Evolutionary conservation across 345 rosid genomes (phyloP), one percentile per base, ranked within the genome.

Genomic region (Ailanthus altissimus): DNA sequence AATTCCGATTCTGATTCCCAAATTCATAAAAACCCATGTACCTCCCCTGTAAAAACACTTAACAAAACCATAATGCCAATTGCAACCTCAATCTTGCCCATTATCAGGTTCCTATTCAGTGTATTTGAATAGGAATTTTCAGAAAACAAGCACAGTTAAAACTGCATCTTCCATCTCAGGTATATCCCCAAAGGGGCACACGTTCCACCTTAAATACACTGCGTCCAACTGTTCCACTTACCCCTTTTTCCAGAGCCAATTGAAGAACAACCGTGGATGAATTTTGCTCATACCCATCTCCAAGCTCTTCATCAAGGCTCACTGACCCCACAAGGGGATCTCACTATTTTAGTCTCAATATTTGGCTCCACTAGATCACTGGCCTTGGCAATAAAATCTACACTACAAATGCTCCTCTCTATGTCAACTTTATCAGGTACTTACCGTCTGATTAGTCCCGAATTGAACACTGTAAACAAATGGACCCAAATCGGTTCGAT

Each of bases 151-250:
- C 40, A 89, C 85, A 51, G 86, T 72, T 18, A 90, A 91, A 60
- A 91, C 43, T 26, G 99, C 91, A 82, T 96, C 99, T 88, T 96
- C 99, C 99, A 96, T 96, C 85, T 96, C 98, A 49, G 98, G 94
- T 87, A 42, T 84, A 84, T 15, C 99, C 99, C 97, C 97, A 92
- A 50, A 96, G 97, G 5, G 99, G 99, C 47, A 91, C 85, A 81
- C 84, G 93, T 36, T 92, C 97, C 77, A 93, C 82, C 80, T 93
- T 97, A 84, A 92, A 93, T 15, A 93, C 98, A 80, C 97, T 93
- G 68, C 92, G 90, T 10, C 88, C 82, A 70, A 76, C 78, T 20
- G 75, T 67, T 58, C 83, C 74, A 40, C 82, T 75, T 13, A 50
- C 63, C 75, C 79, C 81, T 75, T 68, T 89, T 67, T 80, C 86